These are phyloP conservation scores for Apophysomyces trapeziformis DNA, from an alignment of 371 early-diverging fungal species.

Conservation along the genomic window DNA sequence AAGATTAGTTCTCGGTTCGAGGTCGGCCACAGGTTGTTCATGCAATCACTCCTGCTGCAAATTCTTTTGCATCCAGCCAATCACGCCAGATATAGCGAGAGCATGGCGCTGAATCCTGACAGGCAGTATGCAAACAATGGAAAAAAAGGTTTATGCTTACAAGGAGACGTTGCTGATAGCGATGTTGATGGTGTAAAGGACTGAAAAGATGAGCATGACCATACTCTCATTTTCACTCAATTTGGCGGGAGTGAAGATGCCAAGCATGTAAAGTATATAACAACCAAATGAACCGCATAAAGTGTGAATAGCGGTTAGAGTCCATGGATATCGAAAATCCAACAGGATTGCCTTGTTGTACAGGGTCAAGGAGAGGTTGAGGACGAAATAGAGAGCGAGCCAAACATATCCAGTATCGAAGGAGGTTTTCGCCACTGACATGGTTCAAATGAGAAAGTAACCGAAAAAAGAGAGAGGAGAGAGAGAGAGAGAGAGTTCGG, in stretches of 20 bases:
- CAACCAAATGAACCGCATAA: constrained; percentile 72
- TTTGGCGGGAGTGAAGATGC: constrained; percentile 63
- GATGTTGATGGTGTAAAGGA: constrained; percentile 89
- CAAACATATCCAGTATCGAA: constrained; percentile 34
- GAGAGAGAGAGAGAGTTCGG: not conserved
- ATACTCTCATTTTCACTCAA: constrained; percentile 65
- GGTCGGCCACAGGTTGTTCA: constrained; percentile 5
- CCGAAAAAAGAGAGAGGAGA: not conserved
- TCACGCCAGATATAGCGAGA: not conserved
- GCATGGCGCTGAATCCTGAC: not conserved
- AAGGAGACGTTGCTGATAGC: constrained; percentile 86
- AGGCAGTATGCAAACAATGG: constrained; percentile 4
- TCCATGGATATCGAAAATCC: constrained; percentile 85
- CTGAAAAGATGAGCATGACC: constrained; percentile 79
- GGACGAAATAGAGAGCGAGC: constrained; percentile 75
- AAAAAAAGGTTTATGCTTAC: constrained; percentile 42
- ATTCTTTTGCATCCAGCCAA: not conserved
- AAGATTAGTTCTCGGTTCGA: constrained; percentile 8
- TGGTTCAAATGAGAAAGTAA: not conserved
- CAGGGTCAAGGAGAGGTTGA: constrained; percentile 82
- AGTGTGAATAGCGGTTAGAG: constrained; percentile 87
- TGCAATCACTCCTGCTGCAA: constrained; percentile 12
- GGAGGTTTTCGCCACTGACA: constrained; percentile 6
- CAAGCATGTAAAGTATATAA: constrained; percentile 49
- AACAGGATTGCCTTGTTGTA: constrained; percentile 84